A percentile compares a stretch with the other conserved stretches of the same genome.
phyloP scores from a whole-genome alignment of 2,329 filamentous ascomycete genomes.

The Sclerotinia minor region DNA sequence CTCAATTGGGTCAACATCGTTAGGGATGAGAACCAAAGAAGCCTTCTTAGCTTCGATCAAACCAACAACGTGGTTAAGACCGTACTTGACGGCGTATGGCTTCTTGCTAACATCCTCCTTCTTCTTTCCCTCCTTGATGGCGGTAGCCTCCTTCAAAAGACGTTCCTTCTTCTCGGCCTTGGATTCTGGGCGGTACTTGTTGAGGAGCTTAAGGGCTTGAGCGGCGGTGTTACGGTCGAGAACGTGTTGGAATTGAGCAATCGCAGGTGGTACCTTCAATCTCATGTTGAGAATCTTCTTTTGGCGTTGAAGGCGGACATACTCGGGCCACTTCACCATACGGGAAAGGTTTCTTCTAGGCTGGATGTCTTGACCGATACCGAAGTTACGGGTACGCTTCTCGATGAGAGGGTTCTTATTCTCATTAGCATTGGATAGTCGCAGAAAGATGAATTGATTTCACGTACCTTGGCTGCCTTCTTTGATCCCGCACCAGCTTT shows the following conservation, averaged over 20 bases:
- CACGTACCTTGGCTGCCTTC: constrained; percentile 93
- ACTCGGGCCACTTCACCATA: constrained; percentile 99
- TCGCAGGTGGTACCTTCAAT: constrained; percentile 95
- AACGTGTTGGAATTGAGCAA: constrained; percentile 96
- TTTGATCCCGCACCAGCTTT: constrained; percentile 80
- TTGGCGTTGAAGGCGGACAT: constrained; percentile 86
- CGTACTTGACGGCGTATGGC: constrained; percentile 99
- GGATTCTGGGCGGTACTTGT: constrained; percentile 99
- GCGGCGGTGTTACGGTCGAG: constrained; percentile 96
- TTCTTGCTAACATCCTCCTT: constrained; percentile 99
- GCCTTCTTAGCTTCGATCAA: constrained; percentile 99
- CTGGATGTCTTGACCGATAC: constrained; percentile 98
- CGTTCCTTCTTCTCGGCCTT: constrained; percentile 99
- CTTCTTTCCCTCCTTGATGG: constrained; percentile 98
- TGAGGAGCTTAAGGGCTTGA: constrained; percentile 97
- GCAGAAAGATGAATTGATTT: constrained; percentile 25
- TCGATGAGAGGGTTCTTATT: constrained; percentile 95
- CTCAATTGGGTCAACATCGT: constrained; percentile 99
- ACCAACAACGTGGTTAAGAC: constrained; percentile 98
- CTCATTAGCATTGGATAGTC: constrained; percentile 30
- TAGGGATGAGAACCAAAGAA: constrained; percentile 93
- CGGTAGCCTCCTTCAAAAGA: constrained; percentile 95
- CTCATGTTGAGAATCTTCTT: constrained; percentile 96
- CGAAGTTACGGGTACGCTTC: constrained; percentile 96
- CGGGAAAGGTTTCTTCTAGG: constrained; percentile 91